Percentiles rank a stretch among this genome's conserved stretches.
Evolutionary conservation across 2,329 filamentous ascomycete species (phyloP).

Genomic region (Tolypocladium capitatum): DNA sequence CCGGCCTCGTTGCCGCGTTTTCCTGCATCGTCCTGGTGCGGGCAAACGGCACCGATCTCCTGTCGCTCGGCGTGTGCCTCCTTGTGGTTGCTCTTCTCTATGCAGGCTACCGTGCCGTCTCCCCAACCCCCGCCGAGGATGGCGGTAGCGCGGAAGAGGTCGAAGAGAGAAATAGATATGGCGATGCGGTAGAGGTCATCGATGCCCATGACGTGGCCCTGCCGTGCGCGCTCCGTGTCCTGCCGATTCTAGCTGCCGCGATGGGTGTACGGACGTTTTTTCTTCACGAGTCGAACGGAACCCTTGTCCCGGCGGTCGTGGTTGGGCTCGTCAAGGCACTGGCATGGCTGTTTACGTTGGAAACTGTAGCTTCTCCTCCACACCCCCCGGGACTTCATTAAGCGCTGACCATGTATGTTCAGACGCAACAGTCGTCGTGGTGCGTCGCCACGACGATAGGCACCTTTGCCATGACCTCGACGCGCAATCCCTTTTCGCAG

Average conservation of each 20-base stretch:
- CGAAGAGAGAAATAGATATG: neutral
- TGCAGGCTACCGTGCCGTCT: neutral
- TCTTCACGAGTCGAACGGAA: neutral
- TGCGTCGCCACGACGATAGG: constrained; percentile 11
- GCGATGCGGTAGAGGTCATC: neutral
- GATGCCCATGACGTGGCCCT: neutral
- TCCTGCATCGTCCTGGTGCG: neutral
- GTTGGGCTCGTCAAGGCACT: constrained; percentile 17
- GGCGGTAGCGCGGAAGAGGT: neutral
- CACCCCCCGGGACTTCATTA: neutral
- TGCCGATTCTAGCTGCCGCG: neutral
- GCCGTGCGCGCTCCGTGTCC: neutral
- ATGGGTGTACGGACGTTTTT: neutral
- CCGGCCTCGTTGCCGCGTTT: neutral
- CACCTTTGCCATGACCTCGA: constrained; percentile 19
- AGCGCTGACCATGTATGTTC: neutral
- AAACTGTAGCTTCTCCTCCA: constrained; percentile 15
- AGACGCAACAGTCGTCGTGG: constrained; percentile 22
- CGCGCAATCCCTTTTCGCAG: constrained; percentile 14
- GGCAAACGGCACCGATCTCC: neutral
- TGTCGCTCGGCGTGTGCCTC: neutral
- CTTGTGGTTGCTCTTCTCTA: neutral
- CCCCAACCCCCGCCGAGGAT: neutral
- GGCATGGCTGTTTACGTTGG: constrained; percentile 21
- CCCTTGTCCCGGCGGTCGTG: constrained; percentile 1